Percentiles rank a stretch among this genome's conserved stretches.
These are phyloP conservation scores for Cantharellus cinnabarinus DNA, from an alignment of 768 basidiomycete species.

Conservation along the genomic window DNA sequence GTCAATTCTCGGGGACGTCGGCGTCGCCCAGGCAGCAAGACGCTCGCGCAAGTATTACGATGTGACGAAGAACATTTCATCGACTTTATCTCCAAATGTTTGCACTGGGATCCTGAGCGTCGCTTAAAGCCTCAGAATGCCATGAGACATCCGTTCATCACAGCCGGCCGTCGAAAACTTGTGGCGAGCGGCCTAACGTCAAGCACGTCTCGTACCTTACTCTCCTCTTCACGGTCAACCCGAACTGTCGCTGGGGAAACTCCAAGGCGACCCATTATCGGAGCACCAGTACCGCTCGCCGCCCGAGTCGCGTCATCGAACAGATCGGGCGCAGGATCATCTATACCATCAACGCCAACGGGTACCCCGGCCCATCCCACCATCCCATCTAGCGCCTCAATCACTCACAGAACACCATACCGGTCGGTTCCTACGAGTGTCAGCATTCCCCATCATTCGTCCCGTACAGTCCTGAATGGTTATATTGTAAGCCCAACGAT, in stretches of 20 bases:
- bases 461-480: neutral
- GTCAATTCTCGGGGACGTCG: conserved; percentile 93
- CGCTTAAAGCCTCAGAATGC: conserved; percentile 87
- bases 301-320: conserved; percentile 26
- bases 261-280: conserved; percentile 77
- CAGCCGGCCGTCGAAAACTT: conserved; percentile 36
- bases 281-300: conserved; percentile 72
- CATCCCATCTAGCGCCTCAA: neutral
- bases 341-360: conserved; percentile 5
- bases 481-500: neutral
- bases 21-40: conserved; percentile 78
- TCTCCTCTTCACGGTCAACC: neutral
- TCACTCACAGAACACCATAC: conserved; percentile 2
- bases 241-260: conserved; percentile 31
- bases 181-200: conserved; percentile 29
- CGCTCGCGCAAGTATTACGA: conserved; percentile 70
- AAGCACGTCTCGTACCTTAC: conserved; percentile 23
- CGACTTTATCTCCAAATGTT: conserved; percentile 90
- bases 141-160: conserved; percentile 75
- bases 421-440: neutral
- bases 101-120: conserved; percentile 96
- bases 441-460: neutral
- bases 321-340: neutral
- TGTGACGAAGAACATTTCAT: conserved; percentile 90
- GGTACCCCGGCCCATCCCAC: neutral